Conservation (phyloP, 75 land plant genomes). For the Picea glauca region DNA sequence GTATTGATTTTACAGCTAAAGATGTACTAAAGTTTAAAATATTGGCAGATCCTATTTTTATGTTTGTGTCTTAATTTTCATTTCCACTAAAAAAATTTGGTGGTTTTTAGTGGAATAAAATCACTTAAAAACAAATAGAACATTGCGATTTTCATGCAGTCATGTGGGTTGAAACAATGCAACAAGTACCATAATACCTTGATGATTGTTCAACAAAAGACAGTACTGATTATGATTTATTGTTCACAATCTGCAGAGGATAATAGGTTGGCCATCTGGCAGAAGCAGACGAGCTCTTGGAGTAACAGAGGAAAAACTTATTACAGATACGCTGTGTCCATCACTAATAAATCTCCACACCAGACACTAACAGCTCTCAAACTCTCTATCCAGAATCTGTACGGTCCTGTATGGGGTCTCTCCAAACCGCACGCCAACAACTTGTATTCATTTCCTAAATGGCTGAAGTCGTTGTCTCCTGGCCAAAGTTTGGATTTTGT, state of each 20-base stretch:
- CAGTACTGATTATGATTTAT: neutral
- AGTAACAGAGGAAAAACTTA: neutral
- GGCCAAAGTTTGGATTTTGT: neutral
- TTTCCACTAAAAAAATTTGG: too few species aligned
- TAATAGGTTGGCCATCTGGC: neutral
- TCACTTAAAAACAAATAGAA: too few species aligned
- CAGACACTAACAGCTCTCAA: neutral
- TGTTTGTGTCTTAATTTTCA: too few species aligned
- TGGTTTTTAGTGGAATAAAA: too few species aligned
- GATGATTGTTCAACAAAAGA: neutral
- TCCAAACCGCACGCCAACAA: neutral
- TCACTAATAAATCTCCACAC: neutral
- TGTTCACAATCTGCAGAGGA: neutral
- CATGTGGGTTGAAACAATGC: too few species aligned
- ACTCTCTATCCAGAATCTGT: neutral
- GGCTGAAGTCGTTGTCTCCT: neutral
- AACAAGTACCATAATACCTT: too few species aligned
- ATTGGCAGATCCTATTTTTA: too few species aligned
- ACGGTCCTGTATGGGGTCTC: neutral
- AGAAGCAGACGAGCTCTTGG: neutral
- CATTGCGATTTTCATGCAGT: too few species aligned
- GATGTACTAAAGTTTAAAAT: too few species aligned
- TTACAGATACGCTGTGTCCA: neutral
- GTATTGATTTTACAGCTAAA: too few species aligned
- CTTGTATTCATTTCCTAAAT: neutral